Evolutionary conservation across 371 early-diverging fungal genomes (phyloP), one percentile per base, ranked within the genome.

Genomic region (Smittium mucronatum): DNA sequence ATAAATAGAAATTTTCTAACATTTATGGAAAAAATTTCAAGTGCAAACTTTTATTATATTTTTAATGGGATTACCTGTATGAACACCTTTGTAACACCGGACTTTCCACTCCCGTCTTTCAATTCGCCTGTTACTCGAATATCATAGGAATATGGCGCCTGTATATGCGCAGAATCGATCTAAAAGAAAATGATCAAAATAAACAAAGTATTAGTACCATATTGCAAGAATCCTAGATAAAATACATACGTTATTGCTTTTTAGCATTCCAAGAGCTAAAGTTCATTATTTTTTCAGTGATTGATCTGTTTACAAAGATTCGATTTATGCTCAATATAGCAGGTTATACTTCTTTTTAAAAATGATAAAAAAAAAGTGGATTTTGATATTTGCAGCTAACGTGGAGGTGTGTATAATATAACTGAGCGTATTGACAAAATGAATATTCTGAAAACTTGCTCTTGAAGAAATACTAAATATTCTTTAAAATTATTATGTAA

Each of bases 41-140:
- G n/a, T n/a, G n/a, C n/a, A n/a, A n/a, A n/a, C n/a, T n/a, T n/a
- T n/a, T n/a, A n/a, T n/a, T n/a, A n/a, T n/a, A n/a, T n/a, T n/a
- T n/a, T n/a, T n/a, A n/a, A n/a, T n/a, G n/a, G 30, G 32, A 68
- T 70, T 78, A 78, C 78, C 78, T 78, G 76, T 35, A 78, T 76
- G 17, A 78, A 77, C 26, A 78, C 78, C 57, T 75, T 76, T 72
- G 78, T 78, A 33, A 75, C 57, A 2, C 76, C 63, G 61, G 69
- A 69, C 36, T 69, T 69, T 60, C 76, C 78, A 25, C 64, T 29
- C 64, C 64, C 47, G 70, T 70, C 65, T 31, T 72, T 76, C 28
- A 78, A 69, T 63, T 76, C 78, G 65, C 78, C 78, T 1, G 75
- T 75, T 31, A 78, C 78, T 58, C 79, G 78, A 35, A 78, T 78